Evolutionary conservation across 2,329 filamentous ascomycete species (phyloP), one percentile per base, ranked within the genome.

Genomic region (Claviceps quebecensis): DNA sequence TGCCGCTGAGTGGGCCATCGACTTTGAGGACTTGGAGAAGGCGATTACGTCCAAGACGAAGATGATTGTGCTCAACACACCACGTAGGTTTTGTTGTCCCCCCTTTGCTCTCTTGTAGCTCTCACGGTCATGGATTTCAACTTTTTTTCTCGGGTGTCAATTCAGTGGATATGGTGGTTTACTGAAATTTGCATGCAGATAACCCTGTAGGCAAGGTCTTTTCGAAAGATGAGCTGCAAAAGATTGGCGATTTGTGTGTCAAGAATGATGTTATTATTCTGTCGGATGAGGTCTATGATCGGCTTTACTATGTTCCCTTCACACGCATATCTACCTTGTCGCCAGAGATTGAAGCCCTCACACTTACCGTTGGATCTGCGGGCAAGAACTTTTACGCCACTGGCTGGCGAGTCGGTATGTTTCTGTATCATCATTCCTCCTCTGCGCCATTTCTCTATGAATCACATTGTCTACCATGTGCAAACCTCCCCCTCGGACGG

Each of bases 351-450:
- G 89, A 89, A 59, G 80, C 80, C 53, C 76, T 95, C 58, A 97
- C 93, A 4, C 70, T 98, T 47, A 97, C 93, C 0, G 93, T 98
- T 34, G 93, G 93, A 19, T 95, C 89, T 0, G 93, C 89, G 1
- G 93, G 93, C 60, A 98, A 98, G 77, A 94, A 93, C 73, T 98
- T 98, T 69, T 97, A 97, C 64, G 88, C 87, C 52, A 98, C 93
- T 0, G 93, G 93, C 47, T 98, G 93, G 93, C 83, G 93, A 53
- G 90, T 97, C 4, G 80, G 73, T 72, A 59, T 17, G 72, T 63
- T 19, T 17, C 19, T 17, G 34, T 38, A 6, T n/a, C 4, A 45
- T 39, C 38, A 9, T 39, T 19, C 22, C 5, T 13, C 13, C 8
- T 6, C 17, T 17, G n/a, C 16, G 8, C 11, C 39, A 3, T 38